phyloP scores from a whole-genome alignment of 257 asterid species.

The Salvia hispanica region DNA sequence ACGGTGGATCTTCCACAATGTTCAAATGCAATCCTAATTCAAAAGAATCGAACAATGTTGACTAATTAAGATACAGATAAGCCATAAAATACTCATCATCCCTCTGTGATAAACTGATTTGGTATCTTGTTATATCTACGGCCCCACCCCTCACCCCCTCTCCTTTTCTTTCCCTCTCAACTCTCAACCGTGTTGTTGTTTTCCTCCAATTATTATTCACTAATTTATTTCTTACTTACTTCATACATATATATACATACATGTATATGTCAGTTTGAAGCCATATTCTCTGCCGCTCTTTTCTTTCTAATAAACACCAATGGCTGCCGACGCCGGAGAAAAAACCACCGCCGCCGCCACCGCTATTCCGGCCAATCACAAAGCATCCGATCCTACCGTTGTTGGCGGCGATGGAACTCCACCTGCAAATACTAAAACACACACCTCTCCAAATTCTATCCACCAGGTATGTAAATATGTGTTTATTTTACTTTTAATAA shows the following conservation, averaged over 20 bases:
- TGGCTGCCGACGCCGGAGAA: conserved; percentile 17
- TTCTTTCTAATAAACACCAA: background rate
- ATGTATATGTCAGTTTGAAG: background rate
- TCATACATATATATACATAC: background rate
- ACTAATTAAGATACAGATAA: too few species aligned
- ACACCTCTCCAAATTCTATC: conserved; percentile 14
- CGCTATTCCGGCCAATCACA: background rate
- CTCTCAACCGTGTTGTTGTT: conserved; percentile 22
- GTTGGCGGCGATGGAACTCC: conserved; percentile 22
- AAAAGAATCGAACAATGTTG: too few species aligned
- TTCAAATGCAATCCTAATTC: too few species aligned
- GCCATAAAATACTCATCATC: background rate
- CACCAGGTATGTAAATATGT: conserved; percentile 27
- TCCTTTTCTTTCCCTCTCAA: conserved; percentile 8
- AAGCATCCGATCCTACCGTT: conserved; percentile 3
- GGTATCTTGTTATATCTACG: background rate
- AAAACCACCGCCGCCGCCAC: conserved; percentile 9
- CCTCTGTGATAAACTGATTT: background rate
- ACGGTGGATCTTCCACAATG: too few species aligned
- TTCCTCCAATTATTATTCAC: background rate
- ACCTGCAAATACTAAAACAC: conserved; percentile 11
- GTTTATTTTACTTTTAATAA: background rate
- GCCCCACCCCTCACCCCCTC: conserved; percentile 3
- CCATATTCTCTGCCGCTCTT: background rate
- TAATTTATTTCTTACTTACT: background rate